A percentile compares a stretch with the other conserved stretches of the same genome.
Conservation (phyloP, 495 filamentous ascomycete species). For the Mycothermus thermophilus region DNA sequence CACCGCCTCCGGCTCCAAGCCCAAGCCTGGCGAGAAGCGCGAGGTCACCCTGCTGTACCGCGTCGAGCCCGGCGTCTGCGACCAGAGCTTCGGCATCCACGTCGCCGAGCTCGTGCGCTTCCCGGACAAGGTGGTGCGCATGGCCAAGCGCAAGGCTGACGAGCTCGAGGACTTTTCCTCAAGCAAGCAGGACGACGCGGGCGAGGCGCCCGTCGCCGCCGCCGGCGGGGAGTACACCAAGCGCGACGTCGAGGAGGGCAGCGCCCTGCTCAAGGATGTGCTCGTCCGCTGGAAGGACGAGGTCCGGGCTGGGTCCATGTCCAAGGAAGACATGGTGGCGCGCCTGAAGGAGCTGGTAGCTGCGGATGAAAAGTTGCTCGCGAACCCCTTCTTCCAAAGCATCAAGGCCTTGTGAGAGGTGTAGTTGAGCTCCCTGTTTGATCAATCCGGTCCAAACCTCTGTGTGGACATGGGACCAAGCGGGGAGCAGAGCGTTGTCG, state of each 20-base stretch:
- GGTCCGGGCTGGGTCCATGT: slow-evolving; percentile 50
- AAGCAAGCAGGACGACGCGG: slow-evolving; percentile 42
- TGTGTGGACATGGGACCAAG: too few relatives aligned
- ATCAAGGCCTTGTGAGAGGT: slow-evolving; percentile 55
- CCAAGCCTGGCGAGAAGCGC: slow-evolving; percentile 38
- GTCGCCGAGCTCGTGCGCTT: slow-evolving; percentile 97
- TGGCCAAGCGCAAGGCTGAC: slow-evolving; percentile 96
- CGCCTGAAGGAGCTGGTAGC: slow-evolving; percentile 68
- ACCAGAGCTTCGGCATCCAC: slow-evolving; percentile 96
- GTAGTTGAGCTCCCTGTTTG: not conserved
- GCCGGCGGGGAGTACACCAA: slow-evolving; percentile 48
- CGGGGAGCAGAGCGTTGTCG: too few relatives aligned
- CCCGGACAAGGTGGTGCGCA: slow-evolving; percentile 91
- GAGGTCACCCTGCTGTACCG: slow-evolving; percentile 96
- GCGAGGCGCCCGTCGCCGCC: slow-evolving; percentile 28
- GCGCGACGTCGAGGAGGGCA: slow-evolving; percentile 87
- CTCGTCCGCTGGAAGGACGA: slow-evolving; percentile 79
- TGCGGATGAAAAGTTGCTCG: slow-evolving; percentile 52
- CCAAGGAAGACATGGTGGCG: slow-evolving; percentile 61
- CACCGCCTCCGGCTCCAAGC: slow-evolving; percentile 9
- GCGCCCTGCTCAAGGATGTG: slow-evolving; percentile 68
- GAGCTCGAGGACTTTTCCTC: slow-evolving; percentile 93
- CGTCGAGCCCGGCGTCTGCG: slow-evolving; percentile 86
- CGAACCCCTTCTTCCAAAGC: slow-evolving; percentile 82
- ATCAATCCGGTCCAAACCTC: too few relatives aligned